phyloP scores from a whole-genome alignment of 768 basidiomycete species.

The Russula emetica region DNA sequence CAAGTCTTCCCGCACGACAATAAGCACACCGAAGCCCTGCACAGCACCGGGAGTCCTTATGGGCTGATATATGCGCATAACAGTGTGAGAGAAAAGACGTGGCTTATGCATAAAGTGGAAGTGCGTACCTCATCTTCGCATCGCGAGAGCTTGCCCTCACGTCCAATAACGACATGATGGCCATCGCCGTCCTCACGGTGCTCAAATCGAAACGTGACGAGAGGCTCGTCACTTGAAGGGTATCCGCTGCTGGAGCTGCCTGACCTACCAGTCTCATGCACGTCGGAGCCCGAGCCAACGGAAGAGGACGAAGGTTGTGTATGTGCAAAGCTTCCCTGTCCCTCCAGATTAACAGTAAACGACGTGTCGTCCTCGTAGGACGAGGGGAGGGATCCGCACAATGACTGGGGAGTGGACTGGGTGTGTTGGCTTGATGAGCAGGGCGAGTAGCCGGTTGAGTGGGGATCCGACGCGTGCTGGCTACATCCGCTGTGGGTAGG shows the following conservation, averaged over 20 bases:
- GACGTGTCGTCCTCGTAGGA: too few relatives aligned
- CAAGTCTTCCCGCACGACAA: constrained; percentile 60
- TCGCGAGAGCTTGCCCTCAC: constrained; percentile 57
- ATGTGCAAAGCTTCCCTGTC: not conserved
- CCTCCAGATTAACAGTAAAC: too few relatives aligned
- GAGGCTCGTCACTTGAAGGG: constrained; percentile 33
- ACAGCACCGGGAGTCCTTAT: constrained; percentile 79
- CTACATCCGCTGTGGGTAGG: not conserved
- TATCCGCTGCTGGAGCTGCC: constrained; percentile 23
- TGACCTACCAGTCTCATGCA: not conserved
- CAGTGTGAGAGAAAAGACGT: not conserved
- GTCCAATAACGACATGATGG: constrained; percentile 63
- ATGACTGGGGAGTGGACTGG: not conserved
- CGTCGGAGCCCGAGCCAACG: not conserved
- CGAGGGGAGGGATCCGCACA: too few relatives aligned
- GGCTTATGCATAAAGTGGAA: not conserved
- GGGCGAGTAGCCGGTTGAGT: not conserved
- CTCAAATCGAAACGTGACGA: constrained; percentile 59
- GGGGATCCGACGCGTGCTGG: not conserved
- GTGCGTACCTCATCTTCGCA: constrained; percentile 68
- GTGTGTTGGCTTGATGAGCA: not conserved
- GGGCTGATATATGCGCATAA: constrained; percentile 43
- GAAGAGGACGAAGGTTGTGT: not conserved
- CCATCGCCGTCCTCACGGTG: constrained; percentile 61
- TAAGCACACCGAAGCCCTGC: constrained; percentile 78